Conservation (phyloP, 2,329 filamentous ascomycete species). For the Cladosporium sp. region DNA sequence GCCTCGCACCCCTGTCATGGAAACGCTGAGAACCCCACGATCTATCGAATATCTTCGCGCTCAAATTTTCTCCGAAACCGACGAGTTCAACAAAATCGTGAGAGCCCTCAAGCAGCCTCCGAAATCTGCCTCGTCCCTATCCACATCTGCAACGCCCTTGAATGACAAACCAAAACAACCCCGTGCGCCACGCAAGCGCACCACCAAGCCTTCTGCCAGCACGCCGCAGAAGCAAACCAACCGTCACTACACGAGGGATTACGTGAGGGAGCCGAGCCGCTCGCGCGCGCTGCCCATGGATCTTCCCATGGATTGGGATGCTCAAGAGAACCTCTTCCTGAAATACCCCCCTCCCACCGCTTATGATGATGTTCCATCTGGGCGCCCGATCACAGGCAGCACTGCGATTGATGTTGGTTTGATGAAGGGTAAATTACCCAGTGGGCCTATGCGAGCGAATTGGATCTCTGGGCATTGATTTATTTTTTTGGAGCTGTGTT, state of each 20-base stretch:
- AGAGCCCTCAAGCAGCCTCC: constrained; percentile 43
- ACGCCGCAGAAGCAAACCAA: background rate
- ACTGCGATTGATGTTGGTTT: constrained; percentile 14
- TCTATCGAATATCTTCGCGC: constrained; percentile 63
- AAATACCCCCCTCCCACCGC: background rate
- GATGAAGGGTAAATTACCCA: constrained; percentile 13
- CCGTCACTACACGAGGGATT: background rate
- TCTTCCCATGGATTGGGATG: constrained; percentile 13
- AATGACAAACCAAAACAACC: constrained; percentile 1
- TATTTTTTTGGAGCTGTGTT: background rate
- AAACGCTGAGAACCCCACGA: constrained; percentile 46
- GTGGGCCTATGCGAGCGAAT: background rate
- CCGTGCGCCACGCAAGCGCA: constrained; percentile 2
- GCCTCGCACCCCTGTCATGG: constrained; percentile 74
- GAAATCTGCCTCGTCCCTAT: background rate
- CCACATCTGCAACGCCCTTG: background rate
- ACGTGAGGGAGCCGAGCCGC: background rate
- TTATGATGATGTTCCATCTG: constrained; percentile 4
- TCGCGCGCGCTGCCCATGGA: constrained; percentile 1
- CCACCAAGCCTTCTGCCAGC: background rate
- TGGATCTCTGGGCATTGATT: constrained; percentile 9
- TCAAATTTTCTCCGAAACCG: constrained; percentile 71
- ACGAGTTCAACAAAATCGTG: constrained; percentile 69
- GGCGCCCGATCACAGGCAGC: constrained; percentile 5
- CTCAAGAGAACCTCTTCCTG: constrained; percentile 8